Conservation (phyloP, 345 rosid genomes). For the Citrus unshiu region DNA sequence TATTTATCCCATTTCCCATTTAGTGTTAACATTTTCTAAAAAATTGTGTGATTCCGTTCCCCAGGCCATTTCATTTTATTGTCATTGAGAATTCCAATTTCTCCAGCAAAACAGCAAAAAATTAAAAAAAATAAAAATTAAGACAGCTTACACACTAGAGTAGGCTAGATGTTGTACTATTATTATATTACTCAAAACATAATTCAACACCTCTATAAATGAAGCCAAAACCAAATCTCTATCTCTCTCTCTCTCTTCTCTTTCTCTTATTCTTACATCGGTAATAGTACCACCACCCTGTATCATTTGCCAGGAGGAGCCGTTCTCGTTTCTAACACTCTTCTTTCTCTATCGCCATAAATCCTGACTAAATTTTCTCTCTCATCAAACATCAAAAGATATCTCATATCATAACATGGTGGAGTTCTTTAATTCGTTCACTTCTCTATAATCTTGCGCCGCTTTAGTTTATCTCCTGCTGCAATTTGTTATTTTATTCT, state of each 20-base stretch:
- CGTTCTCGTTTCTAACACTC: conserved; percentile 37
- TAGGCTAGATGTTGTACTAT: conserved; percentile 18
- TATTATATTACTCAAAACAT: not conserved
- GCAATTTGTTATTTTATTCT: not conserved
- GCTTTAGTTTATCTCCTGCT: not conserved
- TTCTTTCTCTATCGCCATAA: conserved; percentile 23
- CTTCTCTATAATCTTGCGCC: not conserved
- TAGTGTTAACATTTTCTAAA: not conserved
- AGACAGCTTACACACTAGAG: not conserved
- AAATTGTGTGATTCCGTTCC: not conserved
- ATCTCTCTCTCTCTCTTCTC: conserved; percentile 10
- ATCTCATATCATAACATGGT: conserved; percentile 29
- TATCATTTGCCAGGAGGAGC: conserved; percentile 72
- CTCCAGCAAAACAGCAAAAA: not conserved
- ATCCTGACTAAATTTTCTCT: conserved; percentile 10
- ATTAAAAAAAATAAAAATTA: too few relatives aligned
- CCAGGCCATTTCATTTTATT: conserved; percentile 3
- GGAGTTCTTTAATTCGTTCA: conserved; percentile 1
- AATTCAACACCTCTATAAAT: conserved; percentile 23
- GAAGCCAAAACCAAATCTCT: conserved; percentile 10
- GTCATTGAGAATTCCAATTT: not conserved
- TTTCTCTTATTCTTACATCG: conserved; percentile 29
- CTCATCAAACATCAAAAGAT: conserved; percentile 9
- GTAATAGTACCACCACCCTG: conserved; percentile 33
- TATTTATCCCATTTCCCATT: conserved; percentile 9